These are phyloP conservation scores for Penicillium maclennaniae DNA, from an alignment of 495 filamentous ascomycete species.

Conservation along the genomic window DNA sequence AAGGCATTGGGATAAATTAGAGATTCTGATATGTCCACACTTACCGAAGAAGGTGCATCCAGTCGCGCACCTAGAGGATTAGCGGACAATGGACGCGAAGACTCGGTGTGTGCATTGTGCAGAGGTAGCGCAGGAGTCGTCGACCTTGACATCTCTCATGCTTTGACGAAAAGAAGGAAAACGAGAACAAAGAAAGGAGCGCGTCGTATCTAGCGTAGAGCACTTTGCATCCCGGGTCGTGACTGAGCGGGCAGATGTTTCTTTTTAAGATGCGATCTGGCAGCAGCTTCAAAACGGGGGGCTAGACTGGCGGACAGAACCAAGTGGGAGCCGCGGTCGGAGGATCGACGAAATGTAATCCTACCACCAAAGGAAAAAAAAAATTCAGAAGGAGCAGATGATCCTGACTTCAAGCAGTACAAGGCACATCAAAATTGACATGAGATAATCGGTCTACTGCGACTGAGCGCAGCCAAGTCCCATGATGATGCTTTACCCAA, in stretches of 20 bases:
- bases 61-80: slow-evolving; percentile 32
- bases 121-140: slow-evolving; percentile 53
- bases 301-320: slow-evolving; percentile 15
- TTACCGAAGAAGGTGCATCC: slow-evolving; percentile 34
- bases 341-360: not conserved
- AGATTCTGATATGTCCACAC: slow-evolving; percentile 4
- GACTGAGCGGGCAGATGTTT: slow-evolving; percentile 16
- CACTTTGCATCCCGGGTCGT: slow-evolving; percentile 28
- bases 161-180: slow-evolving; percentile 19
- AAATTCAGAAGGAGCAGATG: not conserved
- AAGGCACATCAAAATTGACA: slow-evolving; percentile 2
- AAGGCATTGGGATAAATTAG: not conserved
- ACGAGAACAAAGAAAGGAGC: slow-evolving; percentile 12
- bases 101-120: slow-evolving; percentile 44
- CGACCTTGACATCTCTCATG: slow-evolving; percentile 61
- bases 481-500: slow-evolving; percentile 35
- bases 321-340: not conserved
- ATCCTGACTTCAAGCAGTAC: not conserved
- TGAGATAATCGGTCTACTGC: slow-evolving; percentile 8
- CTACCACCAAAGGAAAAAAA: not conserved
- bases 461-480: slow-evolving; percentile 20
- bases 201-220: slow-evolving; percentile 18
- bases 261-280: slow-evolving; percentile 31
- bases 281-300: slow-evolving; percentile 24
- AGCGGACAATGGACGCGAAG: slow-evolving; percentile 33